Evolutionary conservation across 2,329 filamentous ascomycete species (phyloP), one percentile per base, ranked within the genome.

Genomic region (Alternaria conjuncta): DNA sequence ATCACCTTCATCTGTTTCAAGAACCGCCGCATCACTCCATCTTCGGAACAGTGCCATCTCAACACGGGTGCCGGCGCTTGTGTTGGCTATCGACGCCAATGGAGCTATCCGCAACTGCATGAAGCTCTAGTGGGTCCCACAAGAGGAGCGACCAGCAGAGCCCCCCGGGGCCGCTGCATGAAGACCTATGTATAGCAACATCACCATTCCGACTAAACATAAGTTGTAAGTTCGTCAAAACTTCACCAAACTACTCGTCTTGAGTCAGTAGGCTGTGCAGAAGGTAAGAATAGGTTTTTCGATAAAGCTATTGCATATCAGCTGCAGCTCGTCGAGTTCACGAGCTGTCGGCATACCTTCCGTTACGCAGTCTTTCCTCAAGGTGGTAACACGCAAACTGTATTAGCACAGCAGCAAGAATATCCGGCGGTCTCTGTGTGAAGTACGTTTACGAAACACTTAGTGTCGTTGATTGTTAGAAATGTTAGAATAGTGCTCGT

Each of bases 171-270:
- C 36, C 64, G 61, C 68, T 66, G 63, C 60, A 63, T 13, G 41
- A 23, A 46, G 46, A 49, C 58, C 69, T 64, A 70, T 56, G 60
- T 66, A 67, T 68, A 68, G 67, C 60, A 63, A 63, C 61, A 57
- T 32, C 26, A 62, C 55, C 21, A 43, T 53, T 41, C 55, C 49
- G 21, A 46, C 47, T 51, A 55, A 55, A 53, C 50, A 53, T 50
- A 46, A 41, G 36, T 26, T 18, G 12, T 44, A 45, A 45, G 25
- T 49, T 57, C 47, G 28, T 59, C 60, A 49, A 32, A 25, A 62
- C 36, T 41, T 26, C 32, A 28, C 32, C 54, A 13, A 41, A 28
- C 28, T 32, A 15, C 60, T 58, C 56, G 18, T 26, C 26, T 54
- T 25, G n/a, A 32, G 28, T 50, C 13, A 25, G 21, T 51, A 20